A percentile compares a stretch with the other conserved stretches of the same genome.
Evolutionary conservation across 2,329 filamentous ascomycete genomes (phyloP).

Genomic region (Metarhizium robertsii): DNA sequence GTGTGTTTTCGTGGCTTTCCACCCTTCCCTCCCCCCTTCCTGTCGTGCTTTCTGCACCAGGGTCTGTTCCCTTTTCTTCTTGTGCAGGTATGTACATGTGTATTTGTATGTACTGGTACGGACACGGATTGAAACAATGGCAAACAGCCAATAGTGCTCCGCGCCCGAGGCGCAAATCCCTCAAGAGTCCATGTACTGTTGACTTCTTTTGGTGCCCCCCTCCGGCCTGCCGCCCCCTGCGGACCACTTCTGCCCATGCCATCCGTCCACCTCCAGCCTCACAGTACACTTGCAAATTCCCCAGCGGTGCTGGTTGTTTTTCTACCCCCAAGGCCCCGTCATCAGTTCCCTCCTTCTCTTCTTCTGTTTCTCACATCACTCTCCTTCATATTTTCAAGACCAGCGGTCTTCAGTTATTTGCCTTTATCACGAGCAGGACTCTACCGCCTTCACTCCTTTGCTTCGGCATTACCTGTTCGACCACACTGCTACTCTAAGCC

Average conservation of each 20-base stretch:
- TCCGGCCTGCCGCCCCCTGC: neutral
- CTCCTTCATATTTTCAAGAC: slow-evolving; percentile 8
- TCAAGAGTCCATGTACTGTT: too few relatives aligned
- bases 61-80: too few relatives aligned
- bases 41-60: neutral
- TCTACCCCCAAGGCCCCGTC: neutral
- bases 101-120: too few relatives aligned
- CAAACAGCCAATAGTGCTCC: too few relatives aligned
- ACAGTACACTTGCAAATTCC: neutral
- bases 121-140: too few relatives aligned
- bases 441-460: slow-evolving; percentile 7
- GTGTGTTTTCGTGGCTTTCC: too few relatives aligned
- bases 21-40: neutral
- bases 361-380: slow-evolving; percentile 1
- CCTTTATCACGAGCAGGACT: slow-evolving; percentile 9
- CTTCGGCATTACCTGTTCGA: neutral
- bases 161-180: too few relatives aligned
- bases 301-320: neutral
- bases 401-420: slow-evolving; percentile 4
- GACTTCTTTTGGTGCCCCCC: neutral
- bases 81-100: too few relatives aligned
- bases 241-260: neutral
- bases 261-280: neutral
- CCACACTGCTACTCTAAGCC: neutral
- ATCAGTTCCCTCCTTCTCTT: neutral